Evolutionary conservation across 179 eudicot genomes (phyloP).

Genomic region (Vitellaria paradoxa): DNA sequence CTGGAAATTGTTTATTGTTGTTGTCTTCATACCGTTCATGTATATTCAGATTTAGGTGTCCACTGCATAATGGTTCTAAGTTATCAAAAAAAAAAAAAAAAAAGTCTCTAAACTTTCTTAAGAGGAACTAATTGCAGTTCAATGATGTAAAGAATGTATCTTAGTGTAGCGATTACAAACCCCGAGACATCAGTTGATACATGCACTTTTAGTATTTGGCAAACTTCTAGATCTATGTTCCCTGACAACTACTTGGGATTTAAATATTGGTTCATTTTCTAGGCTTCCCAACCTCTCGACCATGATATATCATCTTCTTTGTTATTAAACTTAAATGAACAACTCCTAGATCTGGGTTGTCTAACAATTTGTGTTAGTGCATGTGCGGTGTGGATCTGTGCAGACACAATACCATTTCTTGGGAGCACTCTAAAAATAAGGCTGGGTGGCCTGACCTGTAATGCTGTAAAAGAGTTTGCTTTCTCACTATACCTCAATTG

Average conservation of each 20-base stretch:
- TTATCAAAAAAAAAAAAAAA: too few species aligned
- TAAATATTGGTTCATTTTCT: not conserved
- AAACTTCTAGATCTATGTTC: not conserved
- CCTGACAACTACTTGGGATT: not conserved
- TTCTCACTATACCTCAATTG: too few species aligned
- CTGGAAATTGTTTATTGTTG: not conserved
- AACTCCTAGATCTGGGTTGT: too few species aligned
- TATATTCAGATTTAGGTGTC: not conserved
- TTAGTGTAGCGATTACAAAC: not conserved
- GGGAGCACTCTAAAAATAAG: too few species aligned
- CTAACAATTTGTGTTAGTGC: too few species aligned
- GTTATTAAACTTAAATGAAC: too few species aligned
- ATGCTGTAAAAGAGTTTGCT: too few species aligned
- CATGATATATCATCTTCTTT: not conserved
- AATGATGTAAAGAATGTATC: not conserved
- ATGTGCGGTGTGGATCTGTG: too few species aligned
- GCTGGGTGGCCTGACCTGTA: too few species aligned
- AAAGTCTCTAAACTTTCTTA: not conserved
- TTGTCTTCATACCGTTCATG: not conserved
- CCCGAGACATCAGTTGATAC: not conserved
- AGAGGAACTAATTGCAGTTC: not conserved
- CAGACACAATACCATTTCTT: too few species aligned
- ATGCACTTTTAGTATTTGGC: not conserved
- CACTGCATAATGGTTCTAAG: constrained; percentile 5
- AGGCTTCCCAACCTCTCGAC: not conserved